phyloP scores from a whole-genome alignment of 306 rosid species.

The Quercus cerris region DNA sequence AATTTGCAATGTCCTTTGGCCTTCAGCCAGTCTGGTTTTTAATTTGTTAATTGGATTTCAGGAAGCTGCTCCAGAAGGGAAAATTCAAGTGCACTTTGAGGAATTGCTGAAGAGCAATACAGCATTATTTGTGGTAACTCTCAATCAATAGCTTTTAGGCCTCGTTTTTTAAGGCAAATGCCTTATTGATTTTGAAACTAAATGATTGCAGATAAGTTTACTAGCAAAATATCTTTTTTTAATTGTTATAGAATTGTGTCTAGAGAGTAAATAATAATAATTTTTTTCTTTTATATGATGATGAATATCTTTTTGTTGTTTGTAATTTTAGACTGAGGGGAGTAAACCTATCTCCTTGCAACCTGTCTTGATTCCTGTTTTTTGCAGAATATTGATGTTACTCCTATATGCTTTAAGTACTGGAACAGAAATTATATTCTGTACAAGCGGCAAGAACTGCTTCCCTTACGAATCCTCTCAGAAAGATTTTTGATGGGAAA shows the following conservation, averaged over 20 bases:
- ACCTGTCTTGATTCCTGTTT: not conserved
- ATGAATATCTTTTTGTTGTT: not conserved
- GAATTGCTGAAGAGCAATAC: conserved; percentile 93
- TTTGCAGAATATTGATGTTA: not conserved
- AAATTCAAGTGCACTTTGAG: conserved; percentile 91
- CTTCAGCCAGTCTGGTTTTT: conserved; percentile 12
- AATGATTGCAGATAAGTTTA: not conserved
- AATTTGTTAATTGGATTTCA: conserved; percentile 31
- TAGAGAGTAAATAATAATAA: not conserved
- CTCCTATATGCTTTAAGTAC: not conserved
- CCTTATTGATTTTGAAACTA: not conserved
- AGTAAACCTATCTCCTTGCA: not conserved
- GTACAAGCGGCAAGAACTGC: not conserved
- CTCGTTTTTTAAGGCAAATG: not conserved
- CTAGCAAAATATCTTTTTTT: not conserved
- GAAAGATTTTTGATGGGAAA: not conserved
- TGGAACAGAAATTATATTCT: not conserved
- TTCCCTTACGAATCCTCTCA: not conserved
- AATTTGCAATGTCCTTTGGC: conserved; percentile 4
- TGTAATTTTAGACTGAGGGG: not conserved
- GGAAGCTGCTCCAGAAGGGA: conserved; percentile 96
- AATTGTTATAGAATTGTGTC: not conserved
- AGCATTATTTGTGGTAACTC: conserved; percentile 80
- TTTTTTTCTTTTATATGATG: not conserved
- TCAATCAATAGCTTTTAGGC: conserved; percentile 10